phyloP scores from a whole-genome alignment of 192 early-diverging fungal genomes.

The Mortierella alpina region DNA sequence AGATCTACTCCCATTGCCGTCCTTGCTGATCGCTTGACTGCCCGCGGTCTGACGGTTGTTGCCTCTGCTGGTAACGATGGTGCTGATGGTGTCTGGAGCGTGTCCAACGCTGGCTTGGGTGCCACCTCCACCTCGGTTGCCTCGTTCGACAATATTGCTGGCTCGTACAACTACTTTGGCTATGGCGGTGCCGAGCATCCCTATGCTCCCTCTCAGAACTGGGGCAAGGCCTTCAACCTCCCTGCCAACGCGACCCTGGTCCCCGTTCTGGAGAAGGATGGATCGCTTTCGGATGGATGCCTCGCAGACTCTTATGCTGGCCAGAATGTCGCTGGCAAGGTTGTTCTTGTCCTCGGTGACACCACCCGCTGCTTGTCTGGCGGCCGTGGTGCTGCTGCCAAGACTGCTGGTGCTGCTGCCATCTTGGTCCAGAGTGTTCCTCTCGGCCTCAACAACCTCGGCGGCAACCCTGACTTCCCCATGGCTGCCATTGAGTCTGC shows the following conservation, averaged over 20 bases:
- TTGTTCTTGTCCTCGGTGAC: conserved; percentile 65
- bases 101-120: conserved; percentile 19
- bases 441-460: conserved; percentile 31
- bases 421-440: conserved; percentile 41
- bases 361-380: conserved; percentile 39
- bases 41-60: conserved; percentile 67
- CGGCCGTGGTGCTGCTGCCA: conserved; percentile 53
- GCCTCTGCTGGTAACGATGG: conserved; percentile 85
- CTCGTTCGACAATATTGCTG: conserved; percentile 21
- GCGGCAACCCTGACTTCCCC: conserved; percentile 35
- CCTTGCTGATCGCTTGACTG: conserved; percentile 56
- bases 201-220: conserved; percentile 18
- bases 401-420: conserved; percentile 33
- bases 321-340: conserved; percentile 25
- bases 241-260: conserved; percentile 40
- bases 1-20: conserved; percentile 61
- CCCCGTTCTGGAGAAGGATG: conserved; percentile 33
- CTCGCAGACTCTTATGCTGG: conserved; percentile 9
- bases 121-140: conserved; percentile 8
- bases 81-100: conserved; percentile 55
- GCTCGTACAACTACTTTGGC: conserved; percentile 19
- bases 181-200: conserved; percentile 29
- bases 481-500: conserved; percentile 40
- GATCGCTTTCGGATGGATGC: conserved; percentile 42
- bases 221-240: conserved; percentile 45